Percentiles rank a stretch among this genome's conserved stretches.
Evolutionary conservation across 192 early-diverging fungal genomes (phyloP).

Genomic region (Umbelopsis ramanniana): DNA sequence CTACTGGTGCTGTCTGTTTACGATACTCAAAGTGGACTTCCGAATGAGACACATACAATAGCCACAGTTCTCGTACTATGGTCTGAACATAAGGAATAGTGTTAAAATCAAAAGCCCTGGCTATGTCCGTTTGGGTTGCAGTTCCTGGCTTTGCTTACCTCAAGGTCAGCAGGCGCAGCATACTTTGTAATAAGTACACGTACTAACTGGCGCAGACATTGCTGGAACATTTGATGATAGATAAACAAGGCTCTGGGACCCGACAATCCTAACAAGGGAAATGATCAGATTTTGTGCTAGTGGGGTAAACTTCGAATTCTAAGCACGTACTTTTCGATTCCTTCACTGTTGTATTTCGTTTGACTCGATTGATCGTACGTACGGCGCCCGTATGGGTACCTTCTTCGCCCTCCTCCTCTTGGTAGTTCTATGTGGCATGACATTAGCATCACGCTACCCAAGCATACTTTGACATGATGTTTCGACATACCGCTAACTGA

Average conservation of each 20-base stretch:
- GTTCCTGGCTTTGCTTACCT: conserved; percentile 22
- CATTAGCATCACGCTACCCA: background rate
- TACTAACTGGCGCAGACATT: conserved; percentile 17
- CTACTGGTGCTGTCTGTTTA: background rate
- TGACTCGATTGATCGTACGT: background rate
- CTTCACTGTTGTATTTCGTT: background rate
- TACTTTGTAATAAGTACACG: conserved; percentile 30
- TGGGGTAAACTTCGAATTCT: background rate
- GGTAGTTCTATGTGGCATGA: conserved; percentile 16
- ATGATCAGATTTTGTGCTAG: background rate
- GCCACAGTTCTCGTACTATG: conserved; percentile 41
- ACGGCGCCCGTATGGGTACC: background rate
- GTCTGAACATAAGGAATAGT: background rate
- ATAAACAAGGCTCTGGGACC: conserved; percentile 20
- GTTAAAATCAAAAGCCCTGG: background rate
- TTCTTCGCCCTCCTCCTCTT: conserved; percentile 30
- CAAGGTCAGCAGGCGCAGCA: conserved; percentile 34
- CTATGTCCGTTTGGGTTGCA: too few relatives aligned
- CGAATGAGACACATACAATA: conserved; percentile 29
- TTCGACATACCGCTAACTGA: conserved; percentile 30
- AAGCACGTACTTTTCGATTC: background rate
- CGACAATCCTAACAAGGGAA: conserved; percentile 16
- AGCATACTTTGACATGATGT: background rate
- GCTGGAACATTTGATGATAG: conserved; percentile 25
- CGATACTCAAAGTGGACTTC: conserved; percentile 7